A percentile compares a stretch with the other conserved stretches of the same genome.
Conservation (phyloP, 108 stramenopile species). For the Mayamaea pseudoterrestris region DNA sequence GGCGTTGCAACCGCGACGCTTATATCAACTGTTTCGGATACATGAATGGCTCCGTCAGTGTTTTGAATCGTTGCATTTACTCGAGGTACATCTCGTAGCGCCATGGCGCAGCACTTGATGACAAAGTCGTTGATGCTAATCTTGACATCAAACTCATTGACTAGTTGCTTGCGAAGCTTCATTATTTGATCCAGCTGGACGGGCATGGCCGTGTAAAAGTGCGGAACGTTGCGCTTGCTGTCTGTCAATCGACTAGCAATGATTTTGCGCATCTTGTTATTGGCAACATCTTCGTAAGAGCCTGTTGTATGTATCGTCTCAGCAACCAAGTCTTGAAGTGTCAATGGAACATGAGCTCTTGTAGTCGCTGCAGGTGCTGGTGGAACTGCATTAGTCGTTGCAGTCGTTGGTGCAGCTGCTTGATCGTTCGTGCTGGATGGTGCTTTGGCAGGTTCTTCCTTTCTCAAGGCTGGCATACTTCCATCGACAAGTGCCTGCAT, state of each 20-base stretch:
- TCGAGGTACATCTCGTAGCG: conserved; percentile 75
- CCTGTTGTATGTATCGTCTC: conserved; percentile 28
- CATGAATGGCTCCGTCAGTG: too few relatives aligned
- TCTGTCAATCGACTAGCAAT: conserved; percentile 64
- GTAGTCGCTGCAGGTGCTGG: conserved; percentile 9
- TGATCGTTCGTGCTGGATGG: too few relatives aligned
- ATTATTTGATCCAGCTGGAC: conserved; percentile 73
- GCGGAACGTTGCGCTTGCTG: conserved; percentile 88
- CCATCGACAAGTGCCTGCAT: conserved; percentile 50
- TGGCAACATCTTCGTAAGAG: conserved; percentile 54
- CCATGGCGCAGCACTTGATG: conserved; percentile 82
- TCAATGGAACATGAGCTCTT: too few relatives aligned
- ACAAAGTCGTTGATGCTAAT: conserved; percentile 86
- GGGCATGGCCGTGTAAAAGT: conserved; percentile 95
- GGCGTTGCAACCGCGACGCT: conserved; percentile 85
- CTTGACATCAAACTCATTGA: conserved; percentile 48
- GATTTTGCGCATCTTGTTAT: conserved; percentile 30
- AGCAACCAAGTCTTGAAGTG: conserved; percentile 13
- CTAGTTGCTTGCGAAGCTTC: conserved; percentile 59
- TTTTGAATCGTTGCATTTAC: conserved; percentile 84
- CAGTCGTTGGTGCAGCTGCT: conserved; percentile 22
- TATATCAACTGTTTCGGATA: conserved; percentile 87
- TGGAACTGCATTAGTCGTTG: conserved; percentile 14
- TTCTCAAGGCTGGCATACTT: conserved; percentile 16
- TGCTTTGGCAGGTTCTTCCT: too few relatives aligned